phyloP scores from a whole-genome alignment of 768 basidiomycete genomes.

The Lactifluus echinatus region DNA sequence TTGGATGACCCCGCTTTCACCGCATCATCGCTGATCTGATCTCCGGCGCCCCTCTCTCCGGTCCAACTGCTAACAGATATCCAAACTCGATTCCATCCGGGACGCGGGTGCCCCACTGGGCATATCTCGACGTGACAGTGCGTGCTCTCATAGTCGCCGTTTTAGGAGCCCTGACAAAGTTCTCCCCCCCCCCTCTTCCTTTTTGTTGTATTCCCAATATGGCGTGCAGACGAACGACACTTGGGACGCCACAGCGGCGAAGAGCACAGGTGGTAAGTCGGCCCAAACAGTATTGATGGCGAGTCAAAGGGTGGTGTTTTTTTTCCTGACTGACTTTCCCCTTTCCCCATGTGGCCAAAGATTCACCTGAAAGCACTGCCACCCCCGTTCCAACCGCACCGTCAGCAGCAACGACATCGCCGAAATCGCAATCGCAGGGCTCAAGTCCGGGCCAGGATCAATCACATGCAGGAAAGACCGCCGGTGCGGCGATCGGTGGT shows the following conservation, averaged over 20 bases:
- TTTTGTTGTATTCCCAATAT: too few species aligned
- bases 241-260: neutral
- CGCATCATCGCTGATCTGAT: neutral
- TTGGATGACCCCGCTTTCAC: neutral
- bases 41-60: neutral
- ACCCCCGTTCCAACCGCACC: neutral
- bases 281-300: neutral
- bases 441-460: neutral
- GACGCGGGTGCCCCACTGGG: slow-evolving; percentile 1
- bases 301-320: too few species aligned
- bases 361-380: neutral
- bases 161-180: too few species aligned
- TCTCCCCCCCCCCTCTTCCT: too few species aligned
- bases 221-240: neutral
- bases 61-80: neutral
- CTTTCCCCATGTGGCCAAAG: neutral
- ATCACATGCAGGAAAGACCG: neutral
- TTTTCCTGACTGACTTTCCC: neutral
- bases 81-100: neutral
- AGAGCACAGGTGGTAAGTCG: neutral
- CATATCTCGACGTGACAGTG: neutral
- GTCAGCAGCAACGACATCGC: neutral
- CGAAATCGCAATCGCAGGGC: too few species aligned
- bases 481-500: neutral
- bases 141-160: neutral